Base-by-base conservation (phyloP, 2,329 filamentous ascomycete genomes). In the Fusarium pseudoanthophilum region DNA sequence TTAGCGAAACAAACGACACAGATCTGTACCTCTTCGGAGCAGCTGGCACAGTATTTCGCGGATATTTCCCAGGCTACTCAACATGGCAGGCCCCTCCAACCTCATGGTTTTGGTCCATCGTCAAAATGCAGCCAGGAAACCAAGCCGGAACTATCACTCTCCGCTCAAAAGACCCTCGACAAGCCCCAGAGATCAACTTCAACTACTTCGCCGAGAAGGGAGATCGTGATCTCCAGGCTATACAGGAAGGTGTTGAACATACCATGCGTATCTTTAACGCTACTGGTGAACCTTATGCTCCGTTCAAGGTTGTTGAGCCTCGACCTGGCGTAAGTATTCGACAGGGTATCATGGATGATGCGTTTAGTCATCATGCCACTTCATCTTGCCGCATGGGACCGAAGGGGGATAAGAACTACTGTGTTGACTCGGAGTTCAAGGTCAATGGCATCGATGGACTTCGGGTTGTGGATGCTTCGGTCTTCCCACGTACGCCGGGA, bases 91-190 rank as follows among this genome's bases (percentile, higher is more conserved):
- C 77, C 67, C 77, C 57, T 81, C 81, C 69, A 3, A 64, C 59
- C 0, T 71, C 69, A 0, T 75, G 61, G 64, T 75, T 73, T 46
- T 75, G 64, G 67, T 71, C 72, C 1, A 53, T 75, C 0, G 64
- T 93, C 67, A 91, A 92, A 80, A 86, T 87, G 5, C 90, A 92
- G 77, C 86, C 90, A 0, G 87, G 88, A 45, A 92, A 93, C 60
- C 81, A 78, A 3, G 87, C 87, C 11, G 92, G 92, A 18, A 87
- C 85, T 1, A 90, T 94, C 9, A 86, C 79, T 2, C 86, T 94
- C 11, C 84, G 84, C 15, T 90, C 88, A 0, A 81, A 86, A 0
- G 87, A 93, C 75, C 91, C 92, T 0, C 86, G 88, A 5, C 90
- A 92, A 64, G 83, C 85, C 0, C 92, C 92, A 0, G 80, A 87